phyloP scores from a whole-genome alignment of 768 basidiomycete genomes.

The Clathrus columnatus region DNA sequence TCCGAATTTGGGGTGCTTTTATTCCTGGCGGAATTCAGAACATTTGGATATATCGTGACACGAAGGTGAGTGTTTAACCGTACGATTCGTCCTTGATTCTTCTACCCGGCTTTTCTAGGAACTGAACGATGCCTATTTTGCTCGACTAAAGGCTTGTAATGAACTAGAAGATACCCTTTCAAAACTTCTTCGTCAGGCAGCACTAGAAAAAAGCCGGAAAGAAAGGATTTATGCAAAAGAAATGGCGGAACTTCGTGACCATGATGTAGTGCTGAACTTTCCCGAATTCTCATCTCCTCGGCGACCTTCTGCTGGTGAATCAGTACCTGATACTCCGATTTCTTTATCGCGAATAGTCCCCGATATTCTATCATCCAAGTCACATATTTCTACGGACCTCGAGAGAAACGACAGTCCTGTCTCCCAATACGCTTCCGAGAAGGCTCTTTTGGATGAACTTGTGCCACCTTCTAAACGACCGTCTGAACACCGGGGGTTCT shows the following conservation, averaged over 20 bases:
- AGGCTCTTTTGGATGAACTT: conserved; percentile 39
- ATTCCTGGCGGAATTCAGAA: conserved; percentile 62
- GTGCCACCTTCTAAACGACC: conserved; percentile 45
- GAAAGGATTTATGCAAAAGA: not conserved
- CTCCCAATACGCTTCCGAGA: conserved; percentile 2
- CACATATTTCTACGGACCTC: not conserved
- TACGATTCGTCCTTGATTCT: not conserved
- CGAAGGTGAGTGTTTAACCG: conserved; percentile 19
- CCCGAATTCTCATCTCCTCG: not conserved
- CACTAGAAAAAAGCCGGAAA: not conserved
- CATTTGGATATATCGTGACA: conserved; percentile 60
- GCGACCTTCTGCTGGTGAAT: not conserved
- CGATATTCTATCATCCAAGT: not conserved
- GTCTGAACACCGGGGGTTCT: conserved; percentile 38
- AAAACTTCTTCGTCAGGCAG: conserved; percentile 31
- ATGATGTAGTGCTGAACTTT: conserved; percentile 2
- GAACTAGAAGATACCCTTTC: conserved; percentile 53
- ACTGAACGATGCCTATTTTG: conserved; percentile 35
- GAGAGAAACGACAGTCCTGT: not conserved
- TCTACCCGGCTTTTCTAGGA: conserved; percentile 9
- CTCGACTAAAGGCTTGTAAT: conserved; percentile 36
- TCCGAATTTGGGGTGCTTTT: conserved; percentile 48
- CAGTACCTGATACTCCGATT: not conserved
- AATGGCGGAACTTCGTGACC: conserved; percentile 4
- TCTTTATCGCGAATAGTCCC: not conserved